Percentiles rank a stretch among this genome's conserved stretches.
These are phyloP conservation scores for Colletotrichum sp. DNA, from an alignment of 2,329 filamentous ascomycete species.

Conservation along the genomic window DNA sequence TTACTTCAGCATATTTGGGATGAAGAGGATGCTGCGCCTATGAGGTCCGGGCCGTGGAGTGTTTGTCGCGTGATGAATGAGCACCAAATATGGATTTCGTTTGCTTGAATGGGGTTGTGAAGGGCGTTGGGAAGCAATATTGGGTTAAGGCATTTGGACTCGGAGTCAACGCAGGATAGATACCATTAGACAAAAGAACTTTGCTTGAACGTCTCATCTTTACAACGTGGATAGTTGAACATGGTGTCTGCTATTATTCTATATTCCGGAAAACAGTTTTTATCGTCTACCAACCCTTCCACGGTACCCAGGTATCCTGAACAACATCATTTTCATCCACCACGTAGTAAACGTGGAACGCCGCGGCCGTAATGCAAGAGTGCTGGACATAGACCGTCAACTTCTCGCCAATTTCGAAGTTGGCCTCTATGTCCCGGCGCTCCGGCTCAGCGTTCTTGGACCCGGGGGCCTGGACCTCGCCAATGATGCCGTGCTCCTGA, in stretches of 20 bases:
- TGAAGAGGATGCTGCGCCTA: constrained; percentile 5
- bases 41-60: constrained; percentile 43
- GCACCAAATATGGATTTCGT: constrained; percentile 53
- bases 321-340: constrained; percentile 38
- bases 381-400: constrained; percentile 37
- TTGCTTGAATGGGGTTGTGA: constrained; percentile 36
- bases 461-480: background rate
- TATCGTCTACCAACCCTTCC: constrained; percentile 36
- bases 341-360: constrained; percentile 39
- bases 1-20: constrained; percentile 49
- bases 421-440: constrained; percentile 25
- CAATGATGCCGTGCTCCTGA: constrained; percentile 42
- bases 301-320: constrained; percentile 39
- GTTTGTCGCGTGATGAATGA: constrained; percentile 50
- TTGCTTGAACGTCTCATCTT: background rate
- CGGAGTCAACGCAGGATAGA: background rate
- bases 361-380: constrained; percentile 41
- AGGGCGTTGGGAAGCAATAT: background rate
- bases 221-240: background rate
- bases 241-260: too few species aligned
- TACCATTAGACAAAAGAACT: background rate
- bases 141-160: background rate
- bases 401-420: constrained; percentile 37
- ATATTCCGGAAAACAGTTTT: fast-evolving
- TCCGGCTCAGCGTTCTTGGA: constrained; percentile 16